phyloP scores from a whole-genome alignment of 192 early-diverging fungal genomes.

The Coemansia aciculifera region DNA sequence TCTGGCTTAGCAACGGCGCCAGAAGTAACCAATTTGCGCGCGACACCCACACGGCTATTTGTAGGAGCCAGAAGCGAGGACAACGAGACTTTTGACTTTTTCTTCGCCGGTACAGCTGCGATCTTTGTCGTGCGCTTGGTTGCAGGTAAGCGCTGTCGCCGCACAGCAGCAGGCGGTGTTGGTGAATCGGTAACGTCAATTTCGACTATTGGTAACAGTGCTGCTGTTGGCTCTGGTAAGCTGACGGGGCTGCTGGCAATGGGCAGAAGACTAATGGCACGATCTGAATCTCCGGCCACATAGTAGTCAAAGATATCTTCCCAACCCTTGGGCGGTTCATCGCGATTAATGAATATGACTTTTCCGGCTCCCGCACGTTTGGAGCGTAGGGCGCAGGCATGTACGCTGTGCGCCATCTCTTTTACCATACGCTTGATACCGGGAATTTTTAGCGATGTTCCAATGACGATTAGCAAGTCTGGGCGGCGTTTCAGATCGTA shows the following conservation, averaged over 20 bases:
- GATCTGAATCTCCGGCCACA: constrained; percentile 47
- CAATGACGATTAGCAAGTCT: constrained; percentile 57
- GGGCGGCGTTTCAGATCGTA: constrained; percentile 52
- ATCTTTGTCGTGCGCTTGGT: not conserved
- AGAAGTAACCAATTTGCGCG: not conserved
- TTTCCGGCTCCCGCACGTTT: constrained; percentile 47
- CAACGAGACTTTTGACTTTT: not conserved
- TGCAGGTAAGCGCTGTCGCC: not conserved
- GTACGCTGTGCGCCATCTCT: constrained; percentile 55
- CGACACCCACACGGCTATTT: not conserved
- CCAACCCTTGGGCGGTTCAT: constrained; percentile 54
- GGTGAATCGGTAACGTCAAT: not conserved
- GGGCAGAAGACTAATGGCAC: constrained; percentile 30
- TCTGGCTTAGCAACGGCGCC: constrained; percentile 3
- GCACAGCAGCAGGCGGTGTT: not conserved
- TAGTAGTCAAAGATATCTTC: constrained; percentile 56
- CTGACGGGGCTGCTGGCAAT: not conserved
- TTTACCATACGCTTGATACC: constrained; percentile 57
- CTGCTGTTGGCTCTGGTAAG: not conserved
- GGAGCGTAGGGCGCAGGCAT: constrained; percentile 23
- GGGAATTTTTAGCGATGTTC: constrained; percentile 57
- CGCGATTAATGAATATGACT: constrained; percentile 51
- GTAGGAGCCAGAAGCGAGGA: not conserved
- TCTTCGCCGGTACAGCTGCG: not conserved
- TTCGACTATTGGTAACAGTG: not conserved